Conservation (phyloP, 1,139 yeast genomes). For the Geotrichum aggregatum region DNA sequence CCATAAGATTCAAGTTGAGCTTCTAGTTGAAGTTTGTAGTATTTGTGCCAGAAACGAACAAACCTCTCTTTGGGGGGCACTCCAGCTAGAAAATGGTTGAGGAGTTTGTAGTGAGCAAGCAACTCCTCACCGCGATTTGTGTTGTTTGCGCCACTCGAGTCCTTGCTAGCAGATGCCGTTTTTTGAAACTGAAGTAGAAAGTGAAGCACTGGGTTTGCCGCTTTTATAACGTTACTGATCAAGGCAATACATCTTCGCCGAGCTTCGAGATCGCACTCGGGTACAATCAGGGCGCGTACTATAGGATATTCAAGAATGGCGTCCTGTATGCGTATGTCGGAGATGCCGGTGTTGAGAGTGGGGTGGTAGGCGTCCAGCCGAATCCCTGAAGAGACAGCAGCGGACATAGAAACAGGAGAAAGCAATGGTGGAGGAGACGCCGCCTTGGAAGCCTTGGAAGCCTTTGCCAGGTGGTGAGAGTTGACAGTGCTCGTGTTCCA, state of each 20-base stretch:
- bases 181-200: slow-evolving; percentile 10
- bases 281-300: slow-evolving; percentile 33
- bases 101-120: slow-evolving; percentile 13
- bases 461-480: slow-evolving; percentile 10
- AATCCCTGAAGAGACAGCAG: slow-evolving; percentile 16
- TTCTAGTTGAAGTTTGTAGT: slow-evolving; percentile 18
- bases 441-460: not conserved
- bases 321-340: slow-evolving; percentile 36
- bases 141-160: slow-evolving; percentile 1
- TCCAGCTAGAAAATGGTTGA: slow-evolving; percentile 9
- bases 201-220: slow-evolving; percentile 35
- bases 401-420: slow-evolving; percentile 14
- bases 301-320: slow-evolving; percentile 34
- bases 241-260: slow-evolving; percentile 33
- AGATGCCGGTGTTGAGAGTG: slow-evolving; percentile 33
- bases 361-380: slow-evolving; percentile 34
- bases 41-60: slow-evolving; percentile 20
- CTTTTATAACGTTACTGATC: slow-evolving; percentile 29
- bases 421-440: slow-evolving; percentile 6
- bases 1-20: slow-evolving; percentile 4
- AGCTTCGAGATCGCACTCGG: slow-evolving; percentile 37
- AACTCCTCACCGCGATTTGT: slow-evolving; percentile 5
- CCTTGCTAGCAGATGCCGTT: slow-evolving; percentile 1
- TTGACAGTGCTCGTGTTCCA: slow-evolving; percentile 8
- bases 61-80: slow-evolving; percentile 13